Base-by-base conservation (phyloP, 2,329 filamentous ascomycete species). In the Colletotrichum godetiae region DNA sequence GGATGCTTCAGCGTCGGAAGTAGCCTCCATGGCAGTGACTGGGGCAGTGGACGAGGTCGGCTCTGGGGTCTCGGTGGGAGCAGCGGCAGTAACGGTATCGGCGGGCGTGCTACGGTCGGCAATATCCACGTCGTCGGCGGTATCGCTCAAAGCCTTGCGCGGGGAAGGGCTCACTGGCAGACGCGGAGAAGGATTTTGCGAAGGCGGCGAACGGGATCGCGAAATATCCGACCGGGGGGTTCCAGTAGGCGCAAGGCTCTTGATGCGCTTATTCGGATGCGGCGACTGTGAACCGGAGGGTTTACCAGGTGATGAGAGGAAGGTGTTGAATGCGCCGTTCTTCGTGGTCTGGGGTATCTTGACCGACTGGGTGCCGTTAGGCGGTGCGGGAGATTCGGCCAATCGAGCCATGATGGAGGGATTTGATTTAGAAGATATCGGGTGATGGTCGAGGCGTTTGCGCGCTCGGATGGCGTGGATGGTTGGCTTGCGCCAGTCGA, bases 241-340 rank as follows among this genome's bases (percentile, higher is more conserved):
- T 33, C 37, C 61, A 22, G 42, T 27, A 13, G 53, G 42, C 15
- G 31, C 52, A 37, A 67, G 57, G 24, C 42, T 68, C 53, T 68
- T 59, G 57, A 63, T 15, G 63, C 72, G 67, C 52, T 72, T 74
- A 31, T 52, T 73, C 5, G 62, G 68, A 27, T 63, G 68, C 35
- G 68, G 61, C 37, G 52, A 72, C 33, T 63, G 67, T 12, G 72
- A 72, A 10, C 37, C 58, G 37, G 67, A 58, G 57, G 72, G 56
- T 42, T 67, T 71, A 6, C 56, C 61, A 10, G 71, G 22, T 7
- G 72, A 72, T 3, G 72, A 67, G 7, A 74, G 53, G 33, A 74
- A 72, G 67, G 53, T 27, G 11, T 49, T 56, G 8, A 66, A 33
- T 24, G 71, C 33, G 35, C 68, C 31, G 68, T 74, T 66, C 57